These are phyloP conservation scores for Elongisporangium anandrum DNA, from an alignment of 352 stramenopile genomes.

Conservation along the genomic window DNA sequence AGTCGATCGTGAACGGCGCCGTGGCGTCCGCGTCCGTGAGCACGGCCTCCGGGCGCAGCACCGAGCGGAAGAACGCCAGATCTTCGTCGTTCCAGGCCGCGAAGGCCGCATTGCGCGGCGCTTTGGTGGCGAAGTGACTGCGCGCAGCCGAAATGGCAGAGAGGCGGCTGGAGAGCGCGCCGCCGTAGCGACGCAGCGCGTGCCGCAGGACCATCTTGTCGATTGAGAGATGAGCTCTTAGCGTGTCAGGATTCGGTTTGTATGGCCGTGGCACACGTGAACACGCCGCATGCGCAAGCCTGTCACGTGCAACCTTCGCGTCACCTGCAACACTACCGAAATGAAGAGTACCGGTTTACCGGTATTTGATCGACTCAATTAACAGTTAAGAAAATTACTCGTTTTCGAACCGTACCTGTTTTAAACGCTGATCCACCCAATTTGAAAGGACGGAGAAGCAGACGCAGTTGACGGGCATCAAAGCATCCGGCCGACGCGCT, in stretches of 20 bases:
- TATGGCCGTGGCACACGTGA: neutral
- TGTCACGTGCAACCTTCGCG: slow-evolving; percentile 9
- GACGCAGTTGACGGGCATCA: neutral
- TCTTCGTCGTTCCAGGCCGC: slow-evolving; percentile 60
- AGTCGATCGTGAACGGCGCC: slow-evolving; percentile 71
- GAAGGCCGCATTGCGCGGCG: slow-evolving; percentile 36
- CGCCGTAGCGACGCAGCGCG: slow-evolving; percentile 7
- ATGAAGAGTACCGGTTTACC: neutral
- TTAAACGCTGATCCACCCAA: neutral
- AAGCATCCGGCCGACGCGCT: neutral
- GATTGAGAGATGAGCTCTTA: neutral
- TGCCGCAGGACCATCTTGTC: slow-evolving; percentile 20
- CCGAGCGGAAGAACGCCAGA: slow-evolving; percentile 54
- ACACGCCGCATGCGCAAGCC: neutral
- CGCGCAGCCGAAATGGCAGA: slow-evolving; percentile 1
- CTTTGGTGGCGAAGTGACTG: slow-evolving; percentile 19
- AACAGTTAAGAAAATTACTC: no score
- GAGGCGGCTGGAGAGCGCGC: slow-evolving; percentile 4
- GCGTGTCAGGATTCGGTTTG: neutral
- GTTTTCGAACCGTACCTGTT: neutral
- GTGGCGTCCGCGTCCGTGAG: slow-evolving; percentile 70
- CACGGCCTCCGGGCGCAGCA: slow-evolving; percentile 58
- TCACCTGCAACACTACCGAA: neutral
- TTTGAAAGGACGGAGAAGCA: neutral
- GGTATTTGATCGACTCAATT: slow-evolving; percentile 4